Conservation (phyloP, 768 basidiomycete genomes). For the Agrocybe chaxingu region DNA sequence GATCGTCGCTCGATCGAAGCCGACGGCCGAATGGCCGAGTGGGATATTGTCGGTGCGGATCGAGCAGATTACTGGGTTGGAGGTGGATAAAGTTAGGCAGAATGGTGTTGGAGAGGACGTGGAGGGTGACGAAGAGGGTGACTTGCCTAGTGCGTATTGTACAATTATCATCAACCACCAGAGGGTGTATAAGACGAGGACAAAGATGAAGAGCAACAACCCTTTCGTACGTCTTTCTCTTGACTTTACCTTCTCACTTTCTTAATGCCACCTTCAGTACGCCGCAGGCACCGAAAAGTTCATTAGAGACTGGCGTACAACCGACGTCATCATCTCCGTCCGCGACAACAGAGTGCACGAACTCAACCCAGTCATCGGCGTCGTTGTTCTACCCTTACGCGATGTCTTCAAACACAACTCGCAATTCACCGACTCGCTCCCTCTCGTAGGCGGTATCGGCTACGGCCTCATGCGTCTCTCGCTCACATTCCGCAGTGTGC, state of each 20-base stretch:
- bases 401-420: conserved; percentile 49
- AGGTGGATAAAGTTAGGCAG: conserved; percentile 50
- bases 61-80: conserved; percentile 63
- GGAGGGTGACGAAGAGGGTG: conserved; percentile 50
- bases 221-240: conserved; percentile 34
- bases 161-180: conserved; percentile 40
- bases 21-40: conserved; percentile 58
- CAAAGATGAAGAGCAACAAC: conserved; percentile 41
- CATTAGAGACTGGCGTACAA: conserved; percentile 56
- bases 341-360: conserved; percentile 59
- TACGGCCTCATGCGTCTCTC: conserved; percentile 62
- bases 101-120: conserved; percentile 52
- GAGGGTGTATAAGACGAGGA: conserved; percentile 41
- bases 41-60: conserved; percentile 66
- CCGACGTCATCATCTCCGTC: conserved; percentile 63
- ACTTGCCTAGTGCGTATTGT: conserved; percentile 68
- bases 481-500: conserved; percentile 64
- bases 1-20: conserved; percentile 43
- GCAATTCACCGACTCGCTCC: conserved; percentile 55
- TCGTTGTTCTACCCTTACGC: conserved; percentile 52
- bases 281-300: conserved; percentile 69
- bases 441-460: conserved; percentile 70
- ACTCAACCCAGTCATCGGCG: conserved; percentile 66
- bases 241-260: neutral
- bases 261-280: conserved; percentile 30